A percentile compares a stretch with the other conserved stretches of the same genome.
These are phyloP conservation scores for Penicillium rolfsii DNA, from an alignment of 2,329 filamentous ascomycete species.

Conservation along the genomic window DNA sequence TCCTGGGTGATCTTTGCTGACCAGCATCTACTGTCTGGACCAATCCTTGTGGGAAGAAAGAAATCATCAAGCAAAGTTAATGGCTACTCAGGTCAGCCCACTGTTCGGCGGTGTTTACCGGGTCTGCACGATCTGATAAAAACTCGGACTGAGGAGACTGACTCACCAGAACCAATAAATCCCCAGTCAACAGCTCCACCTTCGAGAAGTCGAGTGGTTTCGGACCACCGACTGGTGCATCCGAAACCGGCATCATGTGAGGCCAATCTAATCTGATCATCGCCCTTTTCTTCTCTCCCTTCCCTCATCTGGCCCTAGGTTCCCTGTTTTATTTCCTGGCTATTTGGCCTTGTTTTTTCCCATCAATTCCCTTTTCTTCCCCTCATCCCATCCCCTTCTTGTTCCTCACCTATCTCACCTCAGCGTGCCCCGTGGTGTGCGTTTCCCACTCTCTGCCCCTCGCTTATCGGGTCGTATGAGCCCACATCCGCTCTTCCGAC, in stretches of 20 bases:
- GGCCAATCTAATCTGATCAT: conserved; percentile 36
- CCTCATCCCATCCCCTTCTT: not conserved
- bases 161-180: conserved; percentile 1
- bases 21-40: not conserved
- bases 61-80: not conserved
- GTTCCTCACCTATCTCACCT: not conserved
- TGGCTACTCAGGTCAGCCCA: conserved; percentile 24
- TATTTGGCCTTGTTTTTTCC: conserved; percentile 1
- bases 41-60: not conserved
- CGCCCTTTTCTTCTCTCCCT: conserved; percentile 25
- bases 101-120: conserved; percentile 18
- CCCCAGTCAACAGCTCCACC: no score
- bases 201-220: not conserved
- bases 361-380: not conserved
- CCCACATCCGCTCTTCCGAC: conserved; percentile 43
- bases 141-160: conserved; percentile 2
- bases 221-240: conserved; percentile 17
- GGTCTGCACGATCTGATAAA: conserved; percentile 28
- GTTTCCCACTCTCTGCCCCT: conserved; percentile 20
- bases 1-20: not conserved
- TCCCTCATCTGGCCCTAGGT: conserved; percentile 15
- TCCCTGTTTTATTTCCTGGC: conserved; percentile 13
- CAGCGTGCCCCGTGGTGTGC: conserved; percentile 1
- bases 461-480: conserved; percentile 39
- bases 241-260: conserved; percentile 35